These are phyloP conservation scores for Chloranthus sessilifolius DNA, from an alignment of 164 flowering plant species.

Conservation along the genomic window DNA sequence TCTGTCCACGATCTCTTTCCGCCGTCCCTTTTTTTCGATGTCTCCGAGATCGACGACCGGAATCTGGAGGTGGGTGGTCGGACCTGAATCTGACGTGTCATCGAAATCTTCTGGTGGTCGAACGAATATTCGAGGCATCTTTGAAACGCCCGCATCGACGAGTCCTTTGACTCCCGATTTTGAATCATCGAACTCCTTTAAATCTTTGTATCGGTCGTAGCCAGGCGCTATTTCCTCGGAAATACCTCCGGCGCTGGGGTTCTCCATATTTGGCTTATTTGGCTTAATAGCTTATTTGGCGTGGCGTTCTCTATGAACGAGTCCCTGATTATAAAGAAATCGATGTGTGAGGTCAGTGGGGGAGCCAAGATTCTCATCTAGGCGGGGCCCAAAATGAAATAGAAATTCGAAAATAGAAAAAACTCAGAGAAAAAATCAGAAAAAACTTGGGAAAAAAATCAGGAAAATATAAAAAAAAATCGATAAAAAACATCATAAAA, in stretches of 20 bases:
- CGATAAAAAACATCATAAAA: too few species aligned
- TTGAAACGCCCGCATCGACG: slow-evolving; percentile 10
- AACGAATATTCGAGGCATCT: slow-evolving; percentile 14
- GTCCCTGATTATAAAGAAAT: too few species aligned
- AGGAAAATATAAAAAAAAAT: too few species aligned
- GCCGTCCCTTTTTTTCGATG: not conserved
- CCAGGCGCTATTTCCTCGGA: not conserved
- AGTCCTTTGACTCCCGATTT: slow-evolving; percentile 21
- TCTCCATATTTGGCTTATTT: too few species aligned
- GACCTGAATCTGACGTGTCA: slow-evolving; percentile 7
- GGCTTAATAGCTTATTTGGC: too few species aligned
- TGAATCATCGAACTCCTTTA: slow-evolving; percentile 15
- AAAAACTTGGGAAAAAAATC: too few species aligned
- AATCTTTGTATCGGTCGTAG: slow-evolving; percentile 11
- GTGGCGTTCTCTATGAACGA: too few species aligned
- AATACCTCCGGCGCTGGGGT: not conserved
- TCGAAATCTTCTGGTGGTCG: slow-evolving; percentile 4
- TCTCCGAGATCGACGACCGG: slow-evolving; percentile 23
- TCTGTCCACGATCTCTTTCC: slow-evolving; percentile 8
- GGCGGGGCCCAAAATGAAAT: too few species aligned
- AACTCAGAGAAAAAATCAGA: too few species aligned
- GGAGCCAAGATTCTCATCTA: too few species aligned
- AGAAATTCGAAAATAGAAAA: too few species aligned
- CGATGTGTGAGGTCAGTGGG: too few species aligned
- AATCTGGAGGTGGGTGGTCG: not conserved